These are phyloP conservation scores for Moesziomyces parantarcticus DNA, from an alignment of 1,284 basidiomycete genomes.

Conservation along the genomic window DNA sequence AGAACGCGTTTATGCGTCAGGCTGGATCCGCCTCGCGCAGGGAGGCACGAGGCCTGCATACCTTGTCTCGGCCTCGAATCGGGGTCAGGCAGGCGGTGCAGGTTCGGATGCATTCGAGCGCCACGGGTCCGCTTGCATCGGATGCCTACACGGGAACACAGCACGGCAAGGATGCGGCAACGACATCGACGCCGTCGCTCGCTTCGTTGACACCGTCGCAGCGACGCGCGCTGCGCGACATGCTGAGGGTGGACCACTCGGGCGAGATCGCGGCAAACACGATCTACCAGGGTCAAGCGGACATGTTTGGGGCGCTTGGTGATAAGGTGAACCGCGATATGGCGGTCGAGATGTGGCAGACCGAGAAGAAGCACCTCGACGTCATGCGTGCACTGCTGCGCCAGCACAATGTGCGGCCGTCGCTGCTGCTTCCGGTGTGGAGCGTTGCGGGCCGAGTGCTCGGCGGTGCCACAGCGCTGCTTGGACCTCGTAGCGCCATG, in stretches of 20 bases:
- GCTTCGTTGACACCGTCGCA: constrained; percentile 46
- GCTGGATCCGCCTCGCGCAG: constrained; percentile 33
- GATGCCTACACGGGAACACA: constrained; percentile 44
- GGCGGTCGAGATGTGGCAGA: constrained; percentile 94
- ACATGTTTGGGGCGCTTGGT: constrained; percentile 59
- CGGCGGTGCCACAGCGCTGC: constrained; percentile 83
- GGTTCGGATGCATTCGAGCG: constrained; percentile 15
- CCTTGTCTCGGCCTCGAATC: constrained; percentile 2
- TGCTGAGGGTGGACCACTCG: constrained; percentile 66
- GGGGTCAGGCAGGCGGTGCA: neutral
- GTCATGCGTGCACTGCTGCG: constrained; percentile 85
- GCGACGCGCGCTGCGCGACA: constrained; percentile 49
- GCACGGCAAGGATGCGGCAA: constrained; percentile 6
- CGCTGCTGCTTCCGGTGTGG: constrained; percentile 83
- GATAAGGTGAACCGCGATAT: constrained; percentile 53
- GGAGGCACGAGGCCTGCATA: constrained; percentile 2
- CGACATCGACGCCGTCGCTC: constrained; percentile 35
- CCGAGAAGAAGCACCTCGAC: constrained; percentile 88
- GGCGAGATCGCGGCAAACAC: constrained; percentile 67
- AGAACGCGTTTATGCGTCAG: constrained; percentile 54
- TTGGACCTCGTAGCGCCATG: constrained; percentile 95
- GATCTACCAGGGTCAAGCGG: constrained; percentile 66
- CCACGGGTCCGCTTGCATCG: constrained; percentile 33
- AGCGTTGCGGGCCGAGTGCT: constrained; percentile 85
- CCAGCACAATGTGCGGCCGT: constrained; percentile 87